Percentiles rank a stretch among this genome's conserved stretches.
phyloP scores from a whole-genome alignment of 2,329 filamentous ascomycete species.

The Diaporthe citri region DNA sequence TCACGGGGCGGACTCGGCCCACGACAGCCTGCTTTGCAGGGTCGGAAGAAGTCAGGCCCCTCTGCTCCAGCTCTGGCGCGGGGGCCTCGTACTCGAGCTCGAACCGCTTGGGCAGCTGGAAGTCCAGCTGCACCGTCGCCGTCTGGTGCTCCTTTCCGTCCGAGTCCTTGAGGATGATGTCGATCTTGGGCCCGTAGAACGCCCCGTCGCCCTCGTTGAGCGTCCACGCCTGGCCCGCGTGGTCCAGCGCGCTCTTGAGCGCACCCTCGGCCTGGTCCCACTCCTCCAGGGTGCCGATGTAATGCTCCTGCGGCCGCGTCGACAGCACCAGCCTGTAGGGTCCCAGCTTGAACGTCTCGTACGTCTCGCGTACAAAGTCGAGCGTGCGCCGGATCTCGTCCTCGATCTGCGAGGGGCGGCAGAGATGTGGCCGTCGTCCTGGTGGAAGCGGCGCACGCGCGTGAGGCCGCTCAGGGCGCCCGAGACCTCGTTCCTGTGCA shows the following conservation, averaged over 20 bases:
- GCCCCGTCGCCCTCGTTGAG: constrained; percentile 86
- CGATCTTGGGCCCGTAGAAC: constrained; percentile 94
- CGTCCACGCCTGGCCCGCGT: constrained; percentile 76
- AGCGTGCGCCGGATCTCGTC: constrained; percentile 80
- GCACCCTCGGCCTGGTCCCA: constrained; percentile 78
- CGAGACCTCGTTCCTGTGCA: constrained; percentile 89
- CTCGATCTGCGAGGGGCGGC: constrained; percentile 80
- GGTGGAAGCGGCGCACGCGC: constrained; percentile 87
- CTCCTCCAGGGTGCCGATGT: constrained; percentile 78
- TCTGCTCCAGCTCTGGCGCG: constrained; percentile 71
- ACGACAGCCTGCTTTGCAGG: constrained; percentile 60
- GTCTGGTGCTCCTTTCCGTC: constrained; percentile 90
- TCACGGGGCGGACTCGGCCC: constrained; percentile 77
- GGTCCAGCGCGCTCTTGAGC: constrained; percentile 72
- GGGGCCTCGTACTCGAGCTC: constrained; percentile 80
- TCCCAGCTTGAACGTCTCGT: constrained; percentile 77
- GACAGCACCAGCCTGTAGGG: constrained; percentile 83
- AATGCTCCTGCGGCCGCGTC: constrained; percentile 81
- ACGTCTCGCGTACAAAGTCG: constrained; percentile 80
- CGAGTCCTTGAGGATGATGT: constrained; percentile 83
- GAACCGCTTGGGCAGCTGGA: constrained; percentile 88
- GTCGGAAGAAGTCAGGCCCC: constrained; percentile 64
- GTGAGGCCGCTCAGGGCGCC: constrained; percentile 86
- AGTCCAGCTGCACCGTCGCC: constrained; percentile 90
- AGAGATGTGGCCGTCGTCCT: constrained; percentile 93